Evolutionary conservation across 768 basidiomycete species (phyloP).

Genomic region (Hypsizygus marmoreus): DNA sequence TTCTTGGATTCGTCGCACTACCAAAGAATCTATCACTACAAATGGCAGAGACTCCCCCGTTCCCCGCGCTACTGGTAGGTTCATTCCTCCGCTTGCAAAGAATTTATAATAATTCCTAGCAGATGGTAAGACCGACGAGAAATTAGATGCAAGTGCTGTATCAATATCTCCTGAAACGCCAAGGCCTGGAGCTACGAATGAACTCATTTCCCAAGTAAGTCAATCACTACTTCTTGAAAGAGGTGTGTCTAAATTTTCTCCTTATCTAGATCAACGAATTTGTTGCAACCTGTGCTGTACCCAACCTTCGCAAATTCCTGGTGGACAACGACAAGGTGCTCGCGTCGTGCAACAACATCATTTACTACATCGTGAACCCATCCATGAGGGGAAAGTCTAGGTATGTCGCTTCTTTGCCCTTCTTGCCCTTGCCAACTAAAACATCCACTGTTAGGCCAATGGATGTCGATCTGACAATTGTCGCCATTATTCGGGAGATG

Average conservation of each 20-base stretch:
- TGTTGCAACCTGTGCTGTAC: slow-evolving; percentile 67
- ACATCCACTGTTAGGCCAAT: slow-evolving; percentile 53
- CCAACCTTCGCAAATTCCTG: slow-evolving; percentile 76
- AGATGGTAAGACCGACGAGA: slow-evolving; percentile 64
- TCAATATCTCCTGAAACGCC: slow-evolving; percentile 37
- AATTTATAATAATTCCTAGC: slow-evolving; percentile 2
- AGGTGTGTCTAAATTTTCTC: slow-evolving; percentile 5
- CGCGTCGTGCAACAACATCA: slow-evolving; percentile 78
- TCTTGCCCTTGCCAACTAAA: slow-evolving; percentile 4
- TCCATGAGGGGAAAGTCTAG: slow-evolving; percentile 76
- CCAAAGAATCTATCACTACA: slow-evolving; percentile 58
- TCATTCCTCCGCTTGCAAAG: not conserved
- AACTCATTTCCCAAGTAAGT: slow-evolving; percentile 50
- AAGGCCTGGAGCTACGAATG: slow-evolving; percentile 37
- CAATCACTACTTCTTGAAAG: not conserved
- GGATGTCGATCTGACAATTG: slow-evolving; percentile 69
- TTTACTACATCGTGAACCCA: slow-evolving; percentile 82
- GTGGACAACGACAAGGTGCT: slow-evolving; percentile 83
- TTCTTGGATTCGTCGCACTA: slow-evolving; percentile 74
- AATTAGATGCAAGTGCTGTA: slow-evolving; percentile 45
- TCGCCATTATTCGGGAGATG: slow-evolving; percentile 78
- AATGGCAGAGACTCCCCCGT: slow-evolving; percentile 77
- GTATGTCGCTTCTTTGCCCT: slow-evolving; percentile 38
- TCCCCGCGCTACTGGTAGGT: slow-evolving; percentile 50
- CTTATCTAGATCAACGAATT: slow-evolving; percentile 66